Evolutionary conservation across 1,139 yeast genomes (phyloP), one percentile per base, ranked within the genome.

Genomic region (Candida gigantensis): DNA sequence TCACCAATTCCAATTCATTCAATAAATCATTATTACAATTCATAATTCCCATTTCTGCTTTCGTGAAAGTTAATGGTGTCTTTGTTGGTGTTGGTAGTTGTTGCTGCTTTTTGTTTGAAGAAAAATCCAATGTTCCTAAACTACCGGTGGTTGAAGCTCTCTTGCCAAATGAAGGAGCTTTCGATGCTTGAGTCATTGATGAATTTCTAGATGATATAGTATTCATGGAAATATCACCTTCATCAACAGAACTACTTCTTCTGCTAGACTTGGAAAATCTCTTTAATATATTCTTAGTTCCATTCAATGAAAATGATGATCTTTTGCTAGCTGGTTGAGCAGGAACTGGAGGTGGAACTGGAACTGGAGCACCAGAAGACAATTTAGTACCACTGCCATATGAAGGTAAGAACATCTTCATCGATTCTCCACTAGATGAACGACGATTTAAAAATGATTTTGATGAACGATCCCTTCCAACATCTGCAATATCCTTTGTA

Each of bases 1-100:
- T 81, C 1, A 84, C 81, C 24, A 82, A 54, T 43, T 81, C 83
- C 33, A 84, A 59, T 53, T 84, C 92, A 42, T 74, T 71, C 48
- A 82, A 65, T 30, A 84, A 58, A 23, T 72, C 75, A 35, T 68
- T 71, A 44, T 80, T 82, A 36, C 83, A 77, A 27, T 68, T 74
- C 66, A 84, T 68, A 3, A 83, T 64, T 2, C 81, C 80, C 44
- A 81, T 55, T 46, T 84, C 88, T 24, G 79, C 84, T 32, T 78
- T 72, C 3, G 79, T 67, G 38, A 82, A 72, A 10, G 52, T 47
- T 26, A 59, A 51, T 3, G 48, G 44, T n/a, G n/a, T 24, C 28
- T 26, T 18, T 37, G 24, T 4, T 28, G 26, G n/a, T 21, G n/a
- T n/a, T n/a, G n/a, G n/a, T n/a, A n/a, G n/a, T n/a, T n/a, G n/a